phyloP scores from a whole-genome alignment of 345 rosid genomes.

The Cardamine occulta region DNA sequence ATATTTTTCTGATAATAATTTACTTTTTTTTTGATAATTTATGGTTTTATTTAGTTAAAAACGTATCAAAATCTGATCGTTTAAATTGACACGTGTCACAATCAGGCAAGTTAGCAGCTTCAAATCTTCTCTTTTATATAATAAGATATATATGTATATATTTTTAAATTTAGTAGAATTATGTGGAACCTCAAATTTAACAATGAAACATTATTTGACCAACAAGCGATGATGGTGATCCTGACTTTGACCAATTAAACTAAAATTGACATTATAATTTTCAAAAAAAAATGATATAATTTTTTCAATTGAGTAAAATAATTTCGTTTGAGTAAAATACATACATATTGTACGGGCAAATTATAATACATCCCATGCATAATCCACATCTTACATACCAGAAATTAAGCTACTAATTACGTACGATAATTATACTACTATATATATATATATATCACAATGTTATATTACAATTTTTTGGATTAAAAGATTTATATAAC shows the following conservation, averaged over 20 bases:
- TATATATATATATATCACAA: constrained; percentile 10
- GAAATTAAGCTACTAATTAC: constrained; percentile 21
- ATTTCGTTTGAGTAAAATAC: background rate
- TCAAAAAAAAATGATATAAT: background rate
- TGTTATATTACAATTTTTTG: constrained; percentile 7
- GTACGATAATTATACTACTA: background rate
- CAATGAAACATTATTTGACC: background rate
- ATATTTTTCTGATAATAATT: no score
- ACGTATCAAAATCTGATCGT: no score
- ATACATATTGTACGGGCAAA: constrained; percentile 16
- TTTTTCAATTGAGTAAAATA: background rate
- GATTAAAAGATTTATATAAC: background rate
- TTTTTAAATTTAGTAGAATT: background rate
- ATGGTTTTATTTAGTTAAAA: no score
- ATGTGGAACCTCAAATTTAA: constrained; percentile 14
- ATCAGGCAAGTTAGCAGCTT: no score
- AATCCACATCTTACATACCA: constrained; percentile 36
- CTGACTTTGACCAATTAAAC: background rate
- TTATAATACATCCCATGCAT: constrained; percentile 22
- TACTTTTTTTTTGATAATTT: no score
- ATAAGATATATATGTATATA: background rate
- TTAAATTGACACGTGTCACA: no score
- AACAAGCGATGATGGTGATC: background rate
- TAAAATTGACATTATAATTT: background rate
- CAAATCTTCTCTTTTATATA: no score